A percentile compares a stretch with the other conserved stretches of the same genome.
These are phyloP conservation scores for Paratinospora sagittata DNA, from an alignment of 164 flowering plant species.

Conservation along the genomic window DNA sequence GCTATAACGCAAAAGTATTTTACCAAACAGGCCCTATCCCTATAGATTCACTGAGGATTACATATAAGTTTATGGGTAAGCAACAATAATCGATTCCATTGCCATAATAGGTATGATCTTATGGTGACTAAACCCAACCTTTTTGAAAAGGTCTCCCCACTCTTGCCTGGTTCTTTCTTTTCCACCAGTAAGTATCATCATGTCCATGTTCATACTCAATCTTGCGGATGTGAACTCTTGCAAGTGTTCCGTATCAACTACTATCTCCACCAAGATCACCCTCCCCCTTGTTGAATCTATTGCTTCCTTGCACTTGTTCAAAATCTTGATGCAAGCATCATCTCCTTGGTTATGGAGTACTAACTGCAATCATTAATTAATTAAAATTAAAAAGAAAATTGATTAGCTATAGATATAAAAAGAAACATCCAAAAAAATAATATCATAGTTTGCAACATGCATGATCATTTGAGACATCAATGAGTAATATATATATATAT, in stretches of 20 bases:
- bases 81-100: neutral
- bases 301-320: constrained; percentile 6
- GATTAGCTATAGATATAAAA: no score
- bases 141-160: neutral
- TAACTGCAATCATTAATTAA: neutral
- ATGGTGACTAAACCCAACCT: neutral
- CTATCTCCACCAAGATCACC: neutral
- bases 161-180: neutral
- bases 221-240: constrained; percentile 3
- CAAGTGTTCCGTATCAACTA: neutral
- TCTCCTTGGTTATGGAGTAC: neutral
- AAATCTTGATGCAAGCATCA: neutral
- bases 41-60: no score
- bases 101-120: neutral
- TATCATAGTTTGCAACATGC: no score
- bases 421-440: no score
- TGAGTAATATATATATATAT: no score
- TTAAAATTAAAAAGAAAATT: no score
- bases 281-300: neutral
- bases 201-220: constrained; percentile 4
- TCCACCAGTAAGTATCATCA: neutral
- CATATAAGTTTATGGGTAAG: no score
- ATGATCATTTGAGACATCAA: no score
- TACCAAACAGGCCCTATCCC: no score
- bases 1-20: no score